These are phyloP conservation scores for Penicillium lagena DNA, from an alignment of 495 filamentous ascomycete genomes.

Conservation along the genomic window DNA sequence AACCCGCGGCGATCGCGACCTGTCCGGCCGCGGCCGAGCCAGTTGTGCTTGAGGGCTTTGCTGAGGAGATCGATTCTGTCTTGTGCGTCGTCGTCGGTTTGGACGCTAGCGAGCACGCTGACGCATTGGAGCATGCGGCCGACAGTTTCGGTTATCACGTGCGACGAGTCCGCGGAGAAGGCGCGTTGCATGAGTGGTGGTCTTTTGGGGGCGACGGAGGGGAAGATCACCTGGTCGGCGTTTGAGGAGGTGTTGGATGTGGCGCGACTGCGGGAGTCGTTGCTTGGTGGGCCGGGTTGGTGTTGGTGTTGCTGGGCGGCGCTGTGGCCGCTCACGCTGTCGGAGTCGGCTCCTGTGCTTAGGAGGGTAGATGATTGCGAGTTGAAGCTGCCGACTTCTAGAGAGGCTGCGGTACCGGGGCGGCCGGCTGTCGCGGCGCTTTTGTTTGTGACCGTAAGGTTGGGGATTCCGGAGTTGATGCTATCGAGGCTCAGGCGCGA, in stretches of 20 bases:
- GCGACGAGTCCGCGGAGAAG: slow-evolving; percentile 55
- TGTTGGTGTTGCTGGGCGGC: slow-evolving; percentile 14
- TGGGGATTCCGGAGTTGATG: slow-evolving; percentile 55
- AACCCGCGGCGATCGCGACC: slow-evolving; percentile 85
- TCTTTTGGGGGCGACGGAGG: slow-evolving; percentile 46
- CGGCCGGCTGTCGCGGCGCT: slow-evolving; percentile 41
- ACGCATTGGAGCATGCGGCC: slow-evolving; percentile 96
- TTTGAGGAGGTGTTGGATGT: slow-evolving; percentile 79
- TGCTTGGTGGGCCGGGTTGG: slow-evolving; percentile 36
- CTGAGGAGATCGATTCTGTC: slow-evolving; percentile 75
- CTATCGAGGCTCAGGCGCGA: slow-evolving; percentile 81
- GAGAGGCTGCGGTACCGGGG: slow-evolving; percentile 63
- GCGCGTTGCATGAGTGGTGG: slow-evolving; percentile 35
- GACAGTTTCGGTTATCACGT: slow-evolving; percentile 83
- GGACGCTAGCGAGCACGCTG: slow-evolving; percentile 75
- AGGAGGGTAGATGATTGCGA: slow-evolving; percentile 67
- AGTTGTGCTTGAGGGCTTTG: slow-evolving; percentile 88
- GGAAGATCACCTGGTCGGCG: slow-evolving; percentile 41
- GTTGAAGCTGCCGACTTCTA: slow-evolving; percentile 71
- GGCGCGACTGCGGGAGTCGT: slow-evolving; percentile 57
- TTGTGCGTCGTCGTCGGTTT: slow-evolving; percentile 65
- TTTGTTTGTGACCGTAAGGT: slow-evolving; percentile 40
- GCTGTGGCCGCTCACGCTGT: slow-evolving; percentile 32
- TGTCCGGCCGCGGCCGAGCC: slow-evolving; percentile 85
- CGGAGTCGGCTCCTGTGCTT: slow-evolving; percentile 44